A percentile compares a stretch with the other conserved stretches of the same genome.
These are phyloP conservation scores for Tolypocladium pustulatum DNA, from an alignment of 2,329 filamentous ascomycete genomes.

Conservation along the genomic window DNA sequence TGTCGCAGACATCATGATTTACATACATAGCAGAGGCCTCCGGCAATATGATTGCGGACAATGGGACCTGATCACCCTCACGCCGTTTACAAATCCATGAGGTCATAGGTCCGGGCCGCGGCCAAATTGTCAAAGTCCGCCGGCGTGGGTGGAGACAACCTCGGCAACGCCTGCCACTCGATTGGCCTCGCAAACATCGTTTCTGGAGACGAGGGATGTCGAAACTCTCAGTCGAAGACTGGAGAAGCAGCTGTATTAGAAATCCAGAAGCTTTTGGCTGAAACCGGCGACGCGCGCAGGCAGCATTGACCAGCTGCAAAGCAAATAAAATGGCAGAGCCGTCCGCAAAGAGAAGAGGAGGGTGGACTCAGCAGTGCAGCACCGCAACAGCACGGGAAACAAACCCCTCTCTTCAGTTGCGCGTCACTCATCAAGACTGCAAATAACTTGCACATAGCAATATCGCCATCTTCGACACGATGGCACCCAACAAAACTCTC, in stretches of 20 bases:
- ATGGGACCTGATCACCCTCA: background rate
- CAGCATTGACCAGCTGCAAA: background rate
- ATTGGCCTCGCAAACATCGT: background rate
- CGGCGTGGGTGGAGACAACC: background rate
- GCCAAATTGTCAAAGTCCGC: background rate
- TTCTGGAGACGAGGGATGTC: background rate
- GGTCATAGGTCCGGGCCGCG: background rate
- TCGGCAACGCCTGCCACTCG: background rate
- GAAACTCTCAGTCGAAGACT: background rate
- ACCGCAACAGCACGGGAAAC: background rate
- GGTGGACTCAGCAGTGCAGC: background rate
- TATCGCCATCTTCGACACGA: conserved; percentile 6
- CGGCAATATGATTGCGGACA: background rate
- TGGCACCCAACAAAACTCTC: conserved; percentile 57
- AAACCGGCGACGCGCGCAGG: background rate
- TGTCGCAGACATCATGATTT: too few relatives aligned
- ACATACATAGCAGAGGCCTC: background rate
- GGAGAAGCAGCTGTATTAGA: background rate
- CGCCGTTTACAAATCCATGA: background rate
- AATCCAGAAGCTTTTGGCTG: background rate
- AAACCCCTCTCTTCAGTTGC: background rate
- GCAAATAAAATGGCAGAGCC: background rate
- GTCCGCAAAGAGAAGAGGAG: background rate
- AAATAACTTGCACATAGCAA: background rate
- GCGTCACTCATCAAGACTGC: background rate